phyloP scores from a whole-genome alignment of 73 alveolate species.

The Tetrahymena malaccensis region DNA sequence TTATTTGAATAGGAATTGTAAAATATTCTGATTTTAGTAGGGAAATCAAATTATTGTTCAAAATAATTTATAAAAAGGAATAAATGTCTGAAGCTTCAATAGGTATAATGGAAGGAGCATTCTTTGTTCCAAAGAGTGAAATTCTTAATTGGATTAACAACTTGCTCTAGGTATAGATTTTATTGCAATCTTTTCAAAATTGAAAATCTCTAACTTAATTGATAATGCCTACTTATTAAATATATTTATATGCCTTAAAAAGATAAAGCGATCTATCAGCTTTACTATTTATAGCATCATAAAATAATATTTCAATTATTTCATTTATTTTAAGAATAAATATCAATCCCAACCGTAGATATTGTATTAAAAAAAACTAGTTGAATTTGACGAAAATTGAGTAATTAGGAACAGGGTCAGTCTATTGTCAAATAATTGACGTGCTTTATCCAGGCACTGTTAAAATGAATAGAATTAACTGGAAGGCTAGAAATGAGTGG shows the following conservation, averaged over 20 bases:
- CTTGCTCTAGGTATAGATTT: not conserved
- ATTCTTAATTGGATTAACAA: not conserved
- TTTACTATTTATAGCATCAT: too few relatives aligned
- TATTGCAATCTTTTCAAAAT: not conserved
- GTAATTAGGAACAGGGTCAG: constrained; percentile 73
- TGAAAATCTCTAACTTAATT: not conserved
- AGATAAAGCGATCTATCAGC: too few relatives aligned
- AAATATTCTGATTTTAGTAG: not conserved
- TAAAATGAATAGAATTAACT: constrained; percentile 52
- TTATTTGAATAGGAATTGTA: not conserved
- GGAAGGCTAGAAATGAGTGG: constrained; percentile 77
- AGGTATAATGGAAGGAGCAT: constrained; percentile 9
- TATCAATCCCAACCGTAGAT: not conserved
- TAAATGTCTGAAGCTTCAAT: not conserved
- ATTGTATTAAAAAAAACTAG: not conserved
- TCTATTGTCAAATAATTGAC: constrained; percentile 65
- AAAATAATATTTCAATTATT: not conserved
- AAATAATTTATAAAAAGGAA: not conserved
- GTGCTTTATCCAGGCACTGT: constrained; percentile 68
- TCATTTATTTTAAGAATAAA: not conserved
- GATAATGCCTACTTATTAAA: not conserved
- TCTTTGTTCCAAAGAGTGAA: constrained; percentile 1
- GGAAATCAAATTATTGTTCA: not conserved
- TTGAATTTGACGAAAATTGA: constrained; percentile 59
- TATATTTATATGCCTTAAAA: too few relatives aligned